phyloP scores from a whole-genome alignment of 805 yeast species.

The Yarrowia sp. region DNA sequence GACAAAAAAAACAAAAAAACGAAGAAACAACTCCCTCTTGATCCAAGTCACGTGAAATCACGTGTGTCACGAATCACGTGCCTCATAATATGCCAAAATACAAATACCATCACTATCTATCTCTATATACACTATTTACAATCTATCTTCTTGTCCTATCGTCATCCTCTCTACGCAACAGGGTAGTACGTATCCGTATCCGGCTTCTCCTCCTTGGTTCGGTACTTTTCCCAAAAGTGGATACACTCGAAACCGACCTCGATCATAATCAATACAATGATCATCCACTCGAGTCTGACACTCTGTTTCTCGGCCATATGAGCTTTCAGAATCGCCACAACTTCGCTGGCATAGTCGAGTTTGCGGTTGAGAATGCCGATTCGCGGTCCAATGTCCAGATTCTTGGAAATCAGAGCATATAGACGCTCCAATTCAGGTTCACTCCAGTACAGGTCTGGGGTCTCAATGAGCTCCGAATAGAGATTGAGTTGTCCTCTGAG shows the following conservation, averaged over 20 bases:
- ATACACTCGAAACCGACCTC: constrained; percentile 80
- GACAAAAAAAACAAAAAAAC: too few relatives aligned
- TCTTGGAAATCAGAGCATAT: constrained; percentile 65
- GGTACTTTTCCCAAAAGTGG: constrained; percentile 46
- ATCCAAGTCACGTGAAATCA: too few relatives aligned
- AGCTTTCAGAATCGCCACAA: constrained; percentile 70
- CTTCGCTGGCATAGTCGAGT: constrained; percentile 87
- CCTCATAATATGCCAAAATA: too few relatives aligned
- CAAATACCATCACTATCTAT: too few relatives aligned
- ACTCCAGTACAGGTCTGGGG: constrained; percentile 91
- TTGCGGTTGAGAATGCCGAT: constrained; percentile 77
- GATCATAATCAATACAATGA: constrained; percentile 73
- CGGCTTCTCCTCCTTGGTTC: neutral
- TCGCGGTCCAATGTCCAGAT: constrained; percentile 72
- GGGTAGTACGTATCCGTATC: neutral
- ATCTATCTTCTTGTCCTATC: neutral
- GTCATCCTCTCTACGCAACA: neutral
- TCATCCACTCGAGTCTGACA: constrained; percentile 81
- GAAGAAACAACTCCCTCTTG: too few relatives aligned
- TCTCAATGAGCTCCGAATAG: constrained; percentile 83
- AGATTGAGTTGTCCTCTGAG: constrained; percentile 79
- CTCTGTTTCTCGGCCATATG: constrained; percentile 74
- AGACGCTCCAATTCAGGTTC: constrained; percentile 80
- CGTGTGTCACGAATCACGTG: too few relatives aligned
- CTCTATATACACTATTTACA: neutral